Evolutionary conservation across 352 stramenopile genomes (phyloP), one percentile per base, ranked within the genome.

Genomic region (Phytophthora melonis): DNA sequence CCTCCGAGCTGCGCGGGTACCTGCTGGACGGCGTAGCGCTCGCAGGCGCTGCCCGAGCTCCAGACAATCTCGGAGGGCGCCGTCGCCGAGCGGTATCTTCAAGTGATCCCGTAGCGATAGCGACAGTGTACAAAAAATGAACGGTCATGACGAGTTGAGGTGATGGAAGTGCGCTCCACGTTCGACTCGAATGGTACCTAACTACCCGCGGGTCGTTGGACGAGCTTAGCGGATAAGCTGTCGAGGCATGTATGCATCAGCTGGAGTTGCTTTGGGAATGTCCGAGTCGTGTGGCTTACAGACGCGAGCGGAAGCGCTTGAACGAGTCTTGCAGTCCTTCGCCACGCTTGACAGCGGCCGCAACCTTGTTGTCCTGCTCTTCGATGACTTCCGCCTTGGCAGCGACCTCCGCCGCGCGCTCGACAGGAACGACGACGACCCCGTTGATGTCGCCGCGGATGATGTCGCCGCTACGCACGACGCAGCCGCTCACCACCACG

Each of bases 311-410:
- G 80, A 92, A 95, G 62, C 84, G 86, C 81, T 95, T 76, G 66
- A 93, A 92, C 21, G 85, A 91, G 63, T 79, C 74, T 66, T 93
- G 80, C 49, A 95, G 74, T 34, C 76, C 77, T 70, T 86, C 83
- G 74, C 86, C 86, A 71, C 93, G 79, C 78, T 93, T 86, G 56
- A 95, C 77, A 6, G 84, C 88, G 36, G 92, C 77, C 32, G 81
- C 85, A 61, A 95, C 85, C 72, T 92, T 91, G 72, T 81, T 92
- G 72, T 96, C 89, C 70, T 96, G 87, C 30, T 93, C 77, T 61
- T 96, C 87, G 45, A 96, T 91, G 25, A 87, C 65, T 68, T 94
- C 84, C 19, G 87, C 87, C 73, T 89, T 92, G 43, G 81, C 70
- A 18, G 84, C 86, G 21, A 96, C 78, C 56, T 96, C 87, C 61